A percentile compares a stretch with the other conserved stretches of the same genome.
Evolutionary conservation across 768 basidiomycete genomes (phyloP).

Genomic region (Lepiota brunneoincarnata): DNA sequence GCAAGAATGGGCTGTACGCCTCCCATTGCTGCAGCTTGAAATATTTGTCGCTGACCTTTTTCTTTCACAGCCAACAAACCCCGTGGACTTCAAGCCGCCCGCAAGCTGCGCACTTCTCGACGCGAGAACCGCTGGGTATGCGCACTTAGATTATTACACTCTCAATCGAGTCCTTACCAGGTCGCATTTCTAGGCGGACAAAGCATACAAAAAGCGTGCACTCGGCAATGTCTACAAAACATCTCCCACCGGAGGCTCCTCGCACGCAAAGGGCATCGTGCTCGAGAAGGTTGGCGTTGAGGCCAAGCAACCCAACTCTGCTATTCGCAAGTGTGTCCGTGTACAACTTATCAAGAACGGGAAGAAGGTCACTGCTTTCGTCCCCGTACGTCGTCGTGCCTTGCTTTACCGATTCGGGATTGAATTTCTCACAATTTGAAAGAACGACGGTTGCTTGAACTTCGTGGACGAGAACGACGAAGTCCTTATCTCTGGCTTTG

Average conservation of each 20-base stretch:
- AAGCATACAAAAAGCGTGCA: constrained; percentile 98
- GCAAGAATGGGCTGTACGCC: constrained; percentile 82
- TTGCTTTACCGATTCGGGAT: background rate
- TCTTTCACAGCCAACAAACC: constrained; percentile 86
- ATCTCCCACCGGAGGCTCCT: constrained; percentile 98
- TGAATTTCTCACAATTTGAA: constrained; percentile 9
- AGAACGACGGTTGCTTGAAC: constrained; percentile 98
- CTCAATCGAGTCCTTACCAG: constrained; percentile 7
- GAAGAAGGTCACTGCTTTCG: constrained; percentile 99
- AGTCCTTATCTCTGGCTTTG: constrained; percentile 99
- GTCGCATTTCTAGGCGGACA: constrained; percentile 73
- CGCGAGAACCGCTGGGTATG: constrained; percentile 96
- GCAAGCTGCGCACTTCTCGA: constrained; percentile 93
- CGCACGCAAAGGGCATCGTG: constrained; percentile 99
- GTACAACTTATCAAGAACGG: constrained; percentile 99
- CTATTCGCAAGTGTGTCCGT: constrained; percentile 99
- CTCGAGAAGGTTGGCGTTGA: constrained; percentile 99
- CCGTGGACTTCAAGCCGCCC: constrained; percentile 97
- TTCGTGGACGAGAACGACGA: constrained; percentile 99
- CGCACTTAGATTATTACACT: background rate
- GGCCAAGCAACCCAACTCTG: constrained; percentile 99
- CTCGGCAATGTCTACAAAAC: constrained; percentile 99
- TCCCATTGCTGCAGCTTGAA: constrained; percentile 16
- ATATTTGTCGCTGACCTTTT: constrained; percentile 13
- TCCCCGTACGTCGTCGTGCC: constrained; percentile 72